Percentiles rank a stretch among this genome's conserved stretches.
These are phyloP conservation scores for Alternaria tenuissima DNA, from an alignment of 2,329 filamentous ascomycete genomes.

Conservation along the genomic window DNA sequence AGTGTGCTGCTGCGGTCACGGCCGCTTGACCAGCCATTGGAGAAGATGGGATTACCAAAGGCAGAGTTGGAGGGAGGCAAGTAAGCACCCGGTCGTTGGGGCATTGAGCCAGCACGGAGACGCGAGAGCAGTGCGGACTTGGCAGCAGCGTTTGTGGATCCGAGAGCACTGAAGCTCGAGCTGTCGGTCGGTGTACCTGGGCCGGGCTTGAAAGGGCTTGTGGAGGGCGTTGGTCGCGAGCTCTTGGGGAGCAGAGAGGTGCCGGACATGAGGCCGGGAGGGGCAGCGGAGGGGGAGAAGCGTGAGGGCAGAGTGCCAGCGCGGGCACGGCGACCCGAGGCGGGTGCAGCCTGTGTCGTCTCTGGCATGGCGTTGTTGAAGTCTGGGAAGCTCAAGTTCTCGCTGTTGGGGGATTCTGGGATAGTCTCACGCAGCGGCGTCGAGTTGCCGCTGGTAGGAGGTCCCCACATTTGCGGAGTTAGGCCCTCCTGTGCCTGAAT, in stretches of 20 bases:
- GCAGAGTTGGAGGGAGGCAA: slow-evolving; percentile 65
- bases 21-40: slow-evolving; percentile 81
- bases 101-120: slow-evolving; percentile 91
- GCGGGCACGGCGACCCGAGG: slow-evolving; percentile 78
- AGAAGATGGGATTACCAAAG: slow-evolving; percentile 89
- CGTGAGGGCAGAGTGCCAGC: slow-evolving; percentile 96
- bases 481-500: slow-evolving; percentile 97
- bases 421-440: slow-evolving; percentile 97
- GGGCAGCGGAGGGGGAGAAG: slow-evolving; percentile 79
- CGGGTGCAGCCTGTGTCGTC: slow-evolving; percentile 64
- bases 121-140: slow-evolving; percentile 82
- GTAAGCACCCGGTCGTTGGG: slow-evolving; percentile 77
- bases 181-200: slow-evolving; percentile 51
- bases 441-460: slow-evolving; percentile 94
- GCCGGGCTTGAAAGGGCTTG: slow-evolving; percentile 83
- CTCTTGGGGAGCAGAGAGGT: slow-evolving; percentile 74
- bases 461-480: slow-evolving; percentile 80
- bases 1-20: slow-evolving; percentile 88
- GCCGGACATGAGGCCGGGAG: slow-evolving; percentile 63
- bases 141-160: slow-evolving; percentile 59
- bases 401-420: slow-evolving; percentile 89
- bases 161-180: slow-evolving; percentile 52
- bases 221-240: slow-evolving; percentile 83
- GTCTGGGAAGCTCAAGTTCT: slow-evolving; percentile 95
- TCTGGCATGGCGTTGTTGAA: slow-evolving; percentile 77